Evolutionary conservation across 768 basidiomycete species (phyloP), one percentile per base, ranked within the genome.

Genomic region (Ramaria sp.): DNA sequence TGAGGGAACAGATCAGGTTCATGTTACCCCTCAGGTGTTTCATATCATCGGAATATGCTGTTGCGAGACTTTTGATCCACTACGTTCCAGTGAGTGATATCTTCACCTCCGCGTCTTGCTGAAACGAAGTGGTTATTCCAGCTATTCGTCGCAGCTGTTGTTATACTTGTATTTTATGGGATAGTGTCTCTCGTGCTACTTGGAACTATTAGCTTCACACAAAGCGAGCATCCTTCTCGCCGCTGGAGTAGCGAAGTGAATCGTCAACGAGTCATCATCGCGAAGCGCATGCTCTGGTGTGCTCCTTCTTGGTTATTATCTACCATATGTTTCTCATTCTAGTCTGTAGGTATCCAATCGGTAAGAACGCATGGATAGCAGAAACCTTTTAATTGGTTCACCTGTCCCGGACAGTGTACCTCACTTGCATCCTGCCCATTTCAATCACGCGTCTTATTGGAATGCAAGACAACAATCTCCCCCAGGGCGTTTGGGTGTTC

Each of bases 241-340:
- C 22, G 15, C 3, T 30, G n/a, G 39, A 32, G 27, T 22, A 20
- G 43, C 16, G 34, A 15, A 42, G 16, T 22, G n/a, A 8, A 22
- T 27, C 20, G 51, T 1, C 38, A 43, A 20, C 34, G 51, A 18
- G 39, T 52, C 15, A 38, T 32, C n/a, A 52, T 52, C 7, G 51
- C 51, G 10, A 52, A 52, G 20, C 37, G 51, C 16, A 52, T 52
- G 51, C 51, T 52, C 22, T 52, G 51, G 51, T 52, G 43, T 39
- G 9, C 9, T 37, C 7, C 1, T 4, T n/a, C 20, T 36, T 51
- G 5, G 8, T 8, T 34, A 34, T 18, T 5, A 39, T 47, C 41
- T 18, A 3, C 22, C 3, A 22, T 5, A 24, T 15, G 18, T 32
- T 42, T 10, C 13, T 18, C n/a, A 18, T 30, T 3, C 18, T 1